These are phyloP conservation scores for Paecilomyces formosus DNA, from an alignment of 2,329 filamentous ascomycete genomes.

Conservation along the genomic window DNA sequence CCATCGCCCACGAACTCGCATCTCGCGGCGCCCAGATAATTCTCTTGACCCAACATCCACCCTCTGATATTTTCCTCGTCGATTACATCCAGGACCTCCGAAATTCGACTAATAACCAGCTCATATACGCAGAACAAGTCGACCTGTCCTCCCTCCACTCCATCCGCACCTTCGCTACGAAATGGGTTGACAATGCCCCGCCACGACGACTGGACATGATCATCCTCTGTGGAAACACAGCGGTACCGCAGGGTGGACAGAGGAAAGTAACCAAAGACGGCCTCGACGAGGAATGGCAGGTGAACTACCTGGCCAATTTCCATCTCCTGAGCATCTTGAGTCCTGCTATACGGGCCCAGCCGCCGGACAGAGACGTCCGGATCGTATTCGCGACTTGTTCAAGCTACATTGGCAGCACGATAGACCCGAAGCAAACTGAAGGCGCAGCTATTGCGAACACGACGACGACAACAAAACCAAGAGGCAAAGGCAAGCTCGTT, in stretches of 20 bases:
- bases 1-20: slow-evolving; percentile 67
- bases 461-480: slow-evolving; percentile 20
- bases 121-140: slow-evolving; percentile 94
- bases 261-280: slow-evolving; percentile 64
- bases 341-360: slow-evolving; percentile 83
- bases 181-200: slow-evolving; percentile 95
- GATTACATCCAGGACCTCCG: slow-evolving; percentile 91
- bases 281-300: slow-evolving; percentile 81
- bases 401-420: slow-evolving; percentile 72
- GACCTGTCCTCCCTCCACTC: slow-evolving; percentile 84
- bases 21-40: slow-evolving; percentile 80
- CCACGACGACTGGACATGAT: slow-evolving; percentile 85
- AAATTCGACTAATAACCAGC: slow-evolving; percentile 64
- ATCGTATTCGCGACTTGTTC: slow-evolving; percentile 82
- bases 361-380: slow-evolving; percentile 85
- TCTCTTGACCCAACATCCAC: slow-evolving; percentile 74
- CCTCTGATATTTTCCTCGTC: slow-evolving; percentile 78
- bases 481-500: slow-evolving; percentile 30
- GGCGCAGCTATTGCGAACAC: neutral
- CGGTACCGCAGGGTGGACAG: slow-evolving; percentile 49
- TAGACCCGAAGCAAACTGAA: slow-evolving; percentile 39
- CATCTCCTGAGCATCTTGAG: slow-evolving; percentile 87
- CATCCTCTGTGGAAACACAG: slow-evolving; percentile 73
- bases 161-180: slow-evolving; percentile 86
- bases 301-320: slow-evolving; percentile 95